Percentiles rank a stretch among this genome's conserved stretches.
Evolutionary conservation across 2,329 filamentous ascomycete species (phyloP).

Genomic region (Amauroascus niger): DNA sequence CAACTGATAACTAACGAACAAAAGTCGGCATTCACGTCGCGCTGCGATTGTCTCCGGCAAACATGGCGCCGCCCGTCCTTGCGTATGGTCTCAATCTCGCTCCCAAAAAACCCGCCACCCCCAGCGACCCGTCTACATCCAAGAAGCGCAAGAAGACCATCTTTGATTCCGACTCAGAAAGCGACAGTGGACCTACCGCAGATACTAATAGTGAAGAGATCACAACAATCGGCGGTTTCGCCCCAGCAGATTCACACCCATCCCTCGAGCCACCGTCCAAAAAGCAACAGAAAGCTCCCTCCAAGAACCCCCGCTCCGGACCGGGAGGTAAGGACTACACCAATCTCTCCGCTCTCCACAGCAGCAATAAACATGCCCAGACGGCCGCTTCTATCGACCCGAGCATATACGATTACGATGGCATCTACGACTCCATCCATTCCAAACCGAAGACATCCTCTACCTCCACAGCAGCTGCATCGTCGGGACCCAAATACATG

Average conservation of each 20-base stretch:
- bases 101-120: slow-evolving; percentile 25
- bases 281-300: slow-evolving; percentile 20
- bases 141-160: slow-evolving; percentile 42
- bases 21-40: neutral
- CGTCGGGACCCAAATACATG: slow-evolving; percentile 50
- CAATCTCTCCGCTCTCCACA: slow-evolving; percentile 40
- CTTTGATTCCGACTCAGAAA: slow-evolving; percentile 37
- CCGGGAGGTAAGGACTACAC: slow-evolving; percentile 23
- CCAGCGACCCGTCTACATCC: slow-evolving; percentile 23
- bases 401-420: slow-evolving; percentile 43
- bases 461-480: slow-evolving; percentile 15
- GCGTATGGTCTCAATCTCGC: slow-evolving; percentile 37
- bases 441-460: slow-evolving; percentile 26
- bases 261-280: slow-evolving; percentile 16
- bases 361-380: slow-evolving; percentile 37
- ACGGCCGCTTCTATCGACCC: slow-evolving; percentile 38
- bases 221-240: slow-evolving; percentile 32
- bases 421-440: slow-evolving; percentile 42
- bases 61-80: slow-evolving; percentile 28
- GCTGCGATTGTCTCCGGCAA: neutral
- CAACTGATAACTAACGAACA: no score
- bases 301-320: slow-evolving; percentile 22
- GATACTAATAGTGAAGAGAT: slow-evolving; percentile 25
- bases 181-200: slow-evolving; percentile 14
- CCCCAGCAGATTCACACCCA: slow-evolving; percentile 12